A percentile compares a stretch with the other conserved stretches of the same genome.
Conservation (phyloP, 2,329 filamentous ascomycete species). For the Pezicula carpinea region DNA sequence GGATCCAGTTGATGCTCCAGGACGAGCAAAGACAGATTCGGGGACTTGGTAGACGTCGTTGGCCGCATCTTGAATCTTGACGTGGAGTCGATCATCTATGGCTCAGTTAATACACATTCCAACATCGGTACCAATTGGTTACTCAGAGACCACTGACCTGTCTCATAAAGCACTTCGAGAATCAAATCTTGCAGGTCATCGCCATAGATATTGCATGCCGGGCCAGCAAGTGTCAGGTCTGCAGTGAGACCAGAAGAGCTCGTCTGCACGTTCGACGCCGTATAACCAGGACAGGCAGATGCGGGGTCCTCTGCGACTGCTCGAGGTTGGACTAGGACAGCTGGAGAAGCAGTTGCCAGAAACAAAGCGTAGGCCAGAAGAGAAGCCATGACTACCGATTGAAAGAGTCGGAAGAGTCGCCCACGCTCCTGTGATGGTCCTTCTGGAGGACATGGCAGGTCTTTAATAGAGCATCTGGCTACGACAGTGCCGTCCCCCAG, state of each 20-base stretch:
- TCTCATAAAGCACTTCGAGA: constrained; percentile 57
- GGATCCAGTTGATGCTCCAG: constrained; percentile 31
- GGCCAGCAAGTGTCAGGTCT: constrained; percentile 51
- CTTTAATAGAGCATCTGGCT: no score
- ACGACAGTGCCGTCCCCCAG: no score
- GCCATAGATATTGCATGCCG: constrained; percentile 57
- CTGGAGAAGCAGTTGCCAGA: no score
- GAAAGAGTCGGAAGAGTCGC: no score
- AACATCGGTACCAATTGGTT: not conserved
- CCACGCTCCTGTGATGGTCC: no score
- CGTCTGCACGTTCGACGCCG: constrained; percentile 42
- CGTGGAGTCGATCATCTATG: constrained; percentile 54
- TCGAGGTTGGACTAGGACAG: no score
- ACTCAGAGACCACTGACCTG: constrained; percentile 34
- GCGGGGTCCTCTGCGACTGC: constrained; percentile 9
- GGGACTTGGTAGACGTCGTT: constrained; percentile 60
- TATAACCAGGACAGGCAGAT: constrained; percentile 45
- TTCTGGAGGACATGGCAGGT: no score
- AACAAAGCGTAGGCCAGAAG: no score
- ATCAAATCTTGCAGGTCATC: constrained; percentile 51
- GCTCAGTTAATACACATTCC: not conserved
- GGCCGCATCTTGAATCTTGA: constrained; percentile 56
- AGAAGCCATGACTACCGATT: no score
- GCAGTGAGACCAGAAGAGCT: constrained; percentile 45
- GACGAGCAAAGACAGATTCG: constrained; percentile 50